A percentile compares a stretch with the other conserved stretches of the same genome.
Evolutionary conservation across 1,284 basidiomycete genomes (phyloP).

Genomic region (Rhodotorula sp.): DNA sequence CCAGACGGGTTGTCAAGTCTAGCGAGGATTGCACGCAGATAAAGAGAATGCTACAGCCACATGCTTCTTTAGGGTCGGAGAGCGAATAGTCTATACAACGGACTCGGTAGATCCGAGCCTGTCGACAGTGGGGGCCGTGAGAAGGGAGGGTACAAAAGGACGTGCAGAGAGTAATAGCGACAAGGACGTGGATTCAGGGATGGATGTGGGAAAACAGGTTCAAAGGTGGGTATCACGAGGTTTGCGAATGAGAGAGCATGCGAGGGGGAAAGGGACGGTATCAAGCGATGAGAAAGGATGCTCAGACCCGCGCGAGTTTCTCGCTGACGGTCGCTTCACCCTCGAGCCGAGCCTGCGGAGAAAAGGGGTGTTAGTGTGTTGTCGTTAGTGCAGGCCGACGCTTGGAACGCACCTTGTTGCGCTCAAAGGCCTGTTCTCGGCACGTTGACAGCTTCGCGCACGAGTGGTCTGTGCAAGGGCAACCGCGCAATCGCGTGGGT

Average conservation of each 20-base stretch:
- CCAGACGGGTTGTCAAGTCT: too few species aligned
- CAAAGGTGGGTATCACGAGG: slow-evolving; percentile 3
- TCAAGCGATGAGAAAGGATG: slow-evolving; percentile 18
- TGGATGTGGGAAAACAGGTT: not conserved
- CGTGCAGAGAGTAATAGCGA: not conserved
- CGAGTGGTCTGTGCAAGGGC: slow-evolving; percentile 26
- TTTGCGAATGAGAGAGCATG: not conserved
- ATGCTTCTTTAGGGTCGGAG: too few species aligned
- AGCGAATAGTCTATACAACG: not conserved
- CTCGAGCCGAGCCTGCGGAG: slow-evolving; percentile 55
- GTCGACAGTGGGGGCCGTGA: not conserved
- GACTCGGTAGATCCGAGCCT: not conserved
- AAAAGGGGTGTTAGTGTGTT: not conserved
- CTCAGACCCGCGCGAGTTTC: slow-evolving; percentile 75
- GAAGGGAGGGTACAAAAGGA: not conserved
- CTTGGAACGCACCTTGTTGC: slow-evolving; percentile 60
- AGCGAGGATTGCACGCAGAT: too few species aligned
- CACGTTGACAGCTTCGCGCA: slow-evolving; percentile 67
- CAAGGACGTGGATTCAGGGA: not conserved
- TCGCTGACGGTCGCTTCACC: slow-evolving; percentile 76
- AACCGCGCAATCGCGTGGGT: too few species aligned
- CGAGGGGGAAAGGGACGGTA: slow-evolving; percentile 5
- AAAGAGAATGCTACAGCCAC: too few species aligned
- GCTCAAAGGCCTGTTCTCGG: slow-evolving; percentile 75
- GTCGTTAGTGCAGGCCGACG: not conserved